Evolutionary conservation across 148 eudicot genomes (phyloP), one percentile per base, ranked within the genome.

Genomic region (Dianthus caryophyllus): DNA sequence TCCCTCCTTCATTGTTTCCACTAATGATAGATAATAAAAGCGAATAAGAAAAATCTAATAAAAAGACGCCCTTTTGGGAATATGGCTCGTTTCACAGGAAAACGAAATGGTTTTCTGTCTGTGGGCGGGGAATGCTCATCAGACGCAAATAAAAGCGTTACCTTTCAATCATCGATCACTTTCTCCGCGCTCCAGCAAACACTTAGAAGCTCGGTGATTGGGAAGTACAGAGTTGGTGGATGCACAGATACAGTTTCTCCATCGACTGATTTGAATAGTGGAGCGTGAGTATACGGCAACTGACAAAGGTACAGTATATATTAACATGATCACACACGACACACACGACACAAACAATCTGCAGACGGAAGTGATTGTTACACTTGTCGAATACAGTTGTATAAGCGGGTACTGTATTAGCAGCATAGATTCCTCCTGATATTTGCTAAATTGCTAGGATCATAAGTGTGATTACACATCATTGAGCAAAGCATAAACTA

Each of bases 381-480:
- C 71, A 78, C 62, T 65, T 64, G 14, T 18, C 20, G 65, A 65
- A 44, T 54, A 62, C 80, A 64, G 56, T 70, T 70, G 71, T 77
- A 64, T 78, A 65, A 27, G 25, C 68, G 65, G 69, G 75, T 71
- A 79, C 71, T 79, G 77, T 74, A 30, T 47, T 72, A 61, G 78
- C 75, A 70, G 84, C 82, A 83, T 83, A 76, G 44, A 75, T 80
- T 75, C 82, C 82, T 70, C 30, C 82, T 77, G 80, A 83, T 61
- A 63, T 71, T 68, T 73, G 63, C 58, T 52, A 74, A 63, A 68
- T 68, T 73, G 63, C 58, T 52, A 74, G 74, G 71, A 77, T 77
- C 75, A 57, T 41, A 62, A 48, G 59, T 68, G 57, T 66, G 71
- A 69, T 50, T 54, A 68, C 41, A 72, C 76, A 65, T 72, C 68